phyloP scores from a whole-genome alignment of 805 yeast species.

The Komagataella mondaviorum region DNA sequence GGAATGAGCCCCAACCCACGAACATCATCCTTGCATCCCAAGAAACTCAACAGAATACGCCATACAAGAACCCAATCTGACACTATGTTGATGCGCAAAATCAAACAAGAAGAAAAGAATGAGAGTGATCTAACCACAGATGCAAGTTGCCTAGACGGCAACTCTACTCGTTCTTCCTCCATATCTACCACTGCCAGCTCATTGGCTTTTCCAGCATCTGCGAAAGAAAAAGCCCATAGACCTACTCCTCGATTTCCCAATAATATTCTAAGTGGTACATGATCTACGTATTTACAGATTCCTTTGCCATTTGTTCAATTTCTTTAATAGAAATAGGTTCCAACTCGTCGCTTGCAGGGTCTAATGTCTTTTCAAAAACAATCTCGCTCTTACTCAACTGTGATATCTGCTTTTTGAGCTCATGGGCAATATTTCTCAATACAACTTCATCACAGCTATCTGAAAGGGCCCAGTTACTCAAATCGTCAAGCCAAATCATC shows the following conservation, averaged over 20 bases:
- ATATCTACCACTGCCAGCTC: not conserved
- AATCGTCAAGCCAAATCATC: slow-evolving; percentile 62
- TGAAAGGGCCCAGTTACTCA: slow-evolving; percentile 59
- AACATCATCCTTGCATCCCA: not conserved
- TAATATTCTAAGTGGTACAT: slow-evolving; percentile 5
- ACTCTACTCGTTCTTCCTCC: not conserved
- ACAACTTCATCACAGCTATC: slow-evolving; percentile 46
- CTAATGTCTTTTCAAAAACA: slow-evolving; percentile 38
- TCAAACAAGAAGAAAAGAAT: not conserved
- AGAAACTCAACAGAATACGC: not conserved
- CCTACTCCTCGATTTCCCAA: slow-evolving; percentile 5
- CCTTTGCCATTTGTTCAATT: slow-evolving; percentile 44
- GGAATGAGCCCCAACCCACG: not conserved
- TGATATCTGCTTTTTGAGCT: slow-evolving; percentile 32
- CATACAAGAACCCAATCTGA: not conserved
- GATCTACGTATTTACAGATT: not conserved
- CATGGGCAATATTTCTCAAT: slow-evolving; percentile 53
- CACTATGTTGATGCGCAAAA: not conserved
- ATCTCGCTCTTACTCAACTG: slow-evolving; percentile 29
- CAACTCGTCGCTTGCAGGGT: slow-evolving; percentile 9
- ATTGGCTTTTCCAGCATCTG: not conserved
- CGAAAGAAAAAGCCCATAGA: not conserved
- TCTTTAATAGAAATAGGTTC: slow-evolving; percentile 19
- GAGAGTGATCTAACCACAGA: not conserved
- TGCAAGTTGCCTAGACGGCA: not conserved